Base-by-base conservation (phyloP, 345 rosid genomes). In the Corchorus olitorius region DNA sequence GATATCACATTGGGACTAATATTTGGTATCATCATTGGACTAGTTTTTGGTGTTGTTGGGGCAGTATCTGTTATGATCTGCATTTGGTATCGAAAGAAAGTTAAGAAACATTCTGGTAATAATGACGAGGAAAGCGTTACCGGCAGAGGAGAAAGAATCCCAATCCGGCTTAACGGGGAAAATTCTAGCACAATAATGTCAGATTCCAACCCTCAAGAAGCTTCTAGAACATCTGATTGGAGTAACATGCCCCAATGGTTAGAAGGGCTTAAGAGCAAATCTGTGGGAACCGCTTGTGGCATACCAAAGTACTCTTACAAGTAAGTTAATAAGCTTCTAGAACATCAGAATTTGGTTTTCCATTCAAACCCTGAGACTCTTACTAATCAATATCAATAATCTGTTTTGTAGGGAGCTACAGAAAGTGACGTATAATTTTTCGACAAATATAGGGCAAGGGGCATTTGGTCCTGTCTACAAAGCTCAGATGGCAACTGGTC, bases 381-480 rank as follows among this genome's bases (percentile, higher is more conserved):
- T 19, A 27, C 34, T 62, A 13, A 19, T 14, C 27, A 27, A 27
- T 27, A 27, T 27, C 2, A 20, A 52, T 45, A n/a, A 8, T 8
- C 8, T 73, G 53, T 58, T 58, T 46, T 83, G 58, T 81, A 91
- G 94, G 85, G 92, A 88, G 81, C 79, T 89, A 78, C 88, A 86
- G 70, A 87, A 85, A 73, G 91, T 88, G 62, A 91, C 94, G 12
- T 67, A 41, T 72, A 83, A 87, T 80, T 91, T 89, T 64, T 86
- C 95, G 10, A 84, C 91, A 17, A 56, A 84, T 33, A 81, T 89
- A 64, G 94, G 94, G 27, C 88, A 91, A 83, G 91, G 93, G 52
- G 93, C 91, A 72, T 91, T 91, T 86, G 95, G 93, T 75, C 83
- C 89, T 19, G 89, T 91, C 33, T 91, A 87, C 76, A 91, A 88